A percentile compares a stretch with the other conserved stretches of the same genome.
Evolutionary conservation across 2,329 filamentous ascomycete genomes (phyloP).

Genomic region (Penicillium nordicum): DNA sequence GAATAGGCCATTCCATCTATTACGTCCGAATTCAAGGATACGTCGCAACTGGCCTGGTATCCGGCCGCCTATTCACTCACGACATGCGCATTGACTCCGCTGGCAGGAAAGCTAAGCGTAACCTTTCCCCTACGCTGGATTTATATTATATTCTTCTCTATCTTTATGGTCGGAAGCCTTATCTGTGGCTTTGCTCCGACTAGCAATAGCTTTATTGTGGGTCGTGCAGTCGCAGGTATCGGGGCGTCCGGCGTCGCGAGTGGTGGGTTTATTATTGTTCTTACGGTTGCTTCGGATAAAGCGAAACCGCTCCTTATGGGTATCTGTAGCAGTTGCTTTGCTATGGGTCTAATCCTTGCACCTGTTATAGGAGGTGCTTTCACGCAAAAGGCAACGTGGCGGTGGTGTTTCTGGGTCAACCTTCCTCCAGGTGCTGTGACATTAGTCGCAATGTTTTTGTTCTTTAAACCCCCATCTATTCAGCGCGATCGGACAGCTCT

Average conservation of each 20-base stretch:
- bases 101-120: constrained; percentile 10
- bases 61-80: constrained; percentile 9
- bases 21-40: constrained; percentile 3
- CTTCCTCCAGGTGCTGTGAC: constrained; percentile 14
- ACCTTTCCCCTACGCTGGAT: background rate
- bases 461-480: constrained; percentile 8
- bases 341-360: constrained; percentile 5
- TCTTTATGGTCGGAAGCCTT: background rate
- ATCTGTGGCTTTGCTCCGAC: background rate
- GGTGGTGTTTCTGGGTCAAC: constrained; percentile 5
- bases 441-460: constrained; percentile 6
- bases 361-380: constrained; percentile 11
- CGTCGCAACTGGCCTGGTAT: constrained; percentile 9
- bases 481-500: background rate
- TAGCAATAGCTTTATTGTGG: background rate
- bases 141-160: background rate
- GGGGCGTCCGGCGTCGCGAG: background rate
- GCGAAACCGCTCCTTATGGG: constrained; percentile 1
- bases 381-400: background rate
- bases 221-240: constrained; percentile 3
- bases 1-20: constrained; percentile 2
- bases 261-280: constrained; percentile 2
- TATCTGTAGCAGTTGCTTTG: constrained; percentile 3
- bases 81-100: constrained; percentile 9
- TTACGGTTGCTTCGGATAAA: background rate